Evolutionary conservation across 371 early-diverging fungal genomes (phyloP).

Genomic region (Mortierella sp.): DNA sequence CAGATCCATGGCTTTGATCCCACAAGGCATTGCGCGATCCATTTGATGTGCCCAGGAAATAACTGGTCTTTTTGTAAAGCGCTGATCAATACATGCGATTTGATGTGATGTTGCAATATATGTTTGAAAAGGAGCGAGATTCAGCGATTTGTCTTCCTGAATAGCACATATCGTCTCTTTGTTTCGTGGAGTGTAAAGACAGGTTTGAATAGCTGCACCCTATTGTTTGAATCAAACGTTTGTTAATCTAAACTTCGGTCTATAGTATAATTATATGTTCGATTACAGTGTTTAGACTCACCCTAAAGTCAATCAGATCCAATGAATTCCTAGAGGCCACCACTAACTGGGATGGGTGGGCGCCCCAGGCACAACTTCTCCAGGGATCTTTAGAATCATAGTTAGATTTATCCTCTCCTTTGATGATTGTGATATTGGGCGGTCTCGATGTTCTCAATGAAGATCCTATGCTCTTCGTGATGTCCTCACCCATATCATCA

Average conservation of each 20-base stretch:
- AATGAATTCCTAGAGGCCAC: conserved; percentile 30
- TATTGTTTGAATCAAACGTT: neutral
- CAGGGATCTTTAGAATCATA: conserved; percentile 24
- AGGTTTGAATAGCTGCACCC: conserved; percentile 9
- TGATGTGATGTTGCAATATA: conserved; percentile 45
- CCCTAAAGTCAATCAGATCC: conserved; percentile 38
- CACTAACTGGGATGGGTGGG: conserved; percentile 33
- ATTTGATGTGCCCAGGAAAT: conserved; percentile 43
- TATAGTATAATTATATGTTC: too few species aligned
- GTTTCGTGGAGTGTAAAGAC: conserved; percentile 15
- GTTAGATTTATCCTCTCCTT: conserved; percentile 7
- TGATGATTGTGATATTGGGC: neutral
- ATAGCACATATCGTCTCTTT: conserved; percentile 31
- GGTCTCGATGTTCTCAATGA: neutral
- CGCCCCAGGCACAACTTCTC: conserved; percentile 40
- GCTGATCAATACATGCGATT: conserved; percentile 47
- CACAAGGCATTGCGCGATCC: conserved; percentile 38
- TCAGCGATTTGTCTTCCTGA: conserved; percentile 20
- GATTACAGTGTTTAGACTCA: conserved; percentile 2
- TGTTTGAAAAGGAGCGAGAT: conserved; percentile 34
- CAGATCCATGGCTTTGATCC: conserved; percentile 38
- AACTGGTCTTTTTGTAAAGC: conserved; percentile 39
- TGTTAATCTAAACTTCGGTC: neutral
- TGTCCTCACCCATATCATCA: neutral
- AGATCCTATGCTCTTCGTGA: neutral